Evolutionary conservation across 1,284 basidiomycete species (phyloP).

Genomic region (Calocybe gambosa): DNA sequence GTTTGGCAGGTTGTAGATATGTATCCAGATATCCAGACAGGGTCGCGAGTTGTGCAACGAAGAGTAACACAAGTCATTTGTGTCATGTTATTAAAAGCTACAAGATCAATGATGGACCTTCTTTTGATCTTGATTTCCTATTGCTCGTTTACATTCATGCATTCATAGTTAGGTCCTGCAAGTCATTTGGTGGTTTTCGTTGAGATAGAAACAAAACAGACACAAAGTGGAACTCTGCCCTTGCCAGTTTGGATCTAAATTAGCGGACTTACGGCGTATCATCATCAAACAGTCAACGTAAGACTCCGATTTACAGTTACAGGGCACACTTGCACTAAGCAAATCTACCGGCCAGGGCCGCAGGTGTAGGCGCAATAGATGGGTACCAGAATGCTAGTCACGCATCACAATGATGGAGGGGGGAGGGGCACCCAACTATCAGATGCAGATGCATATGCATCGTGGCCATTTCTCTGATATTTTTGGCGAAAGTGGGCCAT

Average conservation of each 20-base stretch:
- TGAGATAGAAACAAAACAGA: not conserved
- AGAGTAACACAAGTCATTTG: not conserved
- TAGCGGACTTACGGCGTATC: slow-evolving; percentile 2
- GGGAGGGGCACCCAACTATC: too few species aligned
- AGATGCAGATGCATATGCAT: not conserved
- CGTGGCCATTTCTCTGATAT: slow-evolving; percentile 1
- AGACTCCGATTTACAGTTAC: slow-evolving; percentile 1
- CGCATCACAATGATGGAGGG: slow-evolving; percentile 10
- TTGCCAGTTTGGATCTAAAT: slow-evolving; percentile 4
- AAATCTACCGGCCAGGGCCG: slow-evolving; percentile 10
- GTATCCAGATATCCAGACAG: not conserved
- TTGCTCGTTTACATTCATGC: not conserved
- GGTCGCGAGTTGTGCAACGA: not conserved
- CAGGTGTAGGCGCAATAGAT: slow-evolving; percentile 7
- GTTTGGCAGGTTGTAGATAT: not conserved
- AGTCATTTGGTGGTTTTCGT: not conserved
- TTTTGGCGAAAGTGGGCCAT: slow-evolving; percentile 5
- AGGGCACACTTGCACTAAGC: not conserved
- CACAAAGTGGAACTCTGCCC: not conserved
- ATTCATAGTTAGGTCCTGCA: not conserved
- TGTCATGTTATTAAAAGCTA: not conserved
- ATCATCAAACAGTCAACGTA: not conserved
- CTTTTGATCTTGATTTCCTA: not conserved
- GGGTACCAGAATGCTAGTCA: slow-evolving; percentile 5
- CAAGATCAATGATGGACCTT: not conserved